Evolutionary conservation across 192 early-diverging fungal species (phyloP), one percentile per base, ranked within the genome.

Genomic region (Coemansia sp.): DNA sequence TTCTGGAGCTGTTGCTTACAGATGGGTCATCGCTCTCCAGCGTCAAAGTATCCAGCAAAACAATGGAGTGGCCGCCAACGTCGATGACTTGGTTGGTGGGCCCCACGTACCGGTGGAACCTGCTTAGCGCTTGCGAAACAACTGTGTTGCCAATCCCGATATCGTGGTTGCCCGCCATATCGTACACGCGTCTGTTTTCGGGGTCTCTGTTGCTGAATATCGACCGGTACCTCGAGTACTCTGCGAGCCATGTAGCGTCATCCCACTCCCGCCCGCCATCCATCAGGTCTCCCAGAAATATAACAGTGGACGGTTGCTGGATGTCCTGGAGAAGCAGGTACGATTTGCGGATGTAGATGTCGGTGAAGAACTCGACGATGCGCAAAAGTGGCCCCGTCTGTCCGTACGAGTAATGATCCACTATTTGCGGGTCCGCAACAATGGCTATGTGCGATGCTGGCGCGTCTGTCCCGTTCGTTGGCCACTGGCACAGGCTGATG

Each of bases 81-180:
- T 68, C 24, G 3, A 89, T 23, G 9, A 85, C 72, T 38, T 88
- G 87, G 41, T 87, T 90, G 12, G 81, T 76, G 8, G 84, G 77
- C 2, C 90, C 90, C 63, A 87, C 87, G 21, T 73, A 57, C 26
- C 58, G 38, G 34, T 84, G 73, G 60, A 86, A 92, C 23, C 90
- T 72, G 0, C 62, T 44, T 20, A 87, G 63, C 11, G 85, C 83
- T 0, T 30, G 7, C 0, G 20, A 46, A 23, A 85, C 68, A 16
- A 93, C 64, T 0, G 83, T 83, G 59, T 89, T 81, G 18, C 92
- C 89, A 43, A 92, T 92, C 0, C 96, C 96, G 51, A 96, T 89
- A 73, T 98, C 96, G 73, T 98, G 96, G 77, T 96, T 98, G 5
- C 96, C 96, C 4, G 90, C 90, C 76, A 92, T 89, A 67, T 90